phyloP scores from a whole-genome alignment of 176 grass and related monocot genomes.

The Cenchrus americanus region DNA sequence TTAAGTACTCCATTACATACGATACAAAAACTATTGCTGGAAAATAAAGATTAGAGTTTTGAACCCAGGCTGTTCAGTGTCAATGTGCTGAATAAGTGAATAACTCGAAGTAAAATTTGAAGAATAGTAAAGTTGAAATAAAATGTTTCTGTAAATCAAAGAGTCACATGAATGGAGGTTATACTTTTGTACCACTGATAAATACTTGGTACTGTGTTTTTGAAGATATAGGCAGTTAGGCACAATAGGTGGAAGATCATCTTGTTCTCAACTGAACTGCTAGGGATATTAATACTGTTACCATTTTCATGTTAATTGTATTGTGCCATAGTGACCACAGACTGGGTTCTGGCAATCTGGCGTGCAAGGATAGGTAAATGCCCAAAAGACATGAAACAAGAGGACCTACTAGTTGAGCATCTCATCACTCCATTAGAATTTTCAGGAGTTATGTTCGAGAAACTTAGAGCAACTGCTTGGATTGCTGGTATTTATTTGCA shows the following conservation, averaged over 20 bases:
- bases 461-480: too few species aligned
- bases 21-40: neutral
- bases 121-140: neutral
- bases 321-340: too few species aligned
- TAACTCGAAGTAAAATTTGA: neutral
- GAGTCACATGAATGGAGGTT: neutral
- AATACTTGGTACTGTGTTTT: neutral
- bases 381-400: too few species aligned
- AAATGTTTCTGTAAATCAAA: neutral
- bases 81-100: neutral
- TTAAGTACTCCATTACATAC: neutral
- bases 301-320: neutral
- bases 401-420: too few species aligned
- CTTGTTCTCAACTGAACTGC: neutral
- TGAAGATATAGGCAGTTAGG: neutral
- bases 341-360: too few species aligned
- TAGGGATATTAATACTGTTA: neutral
- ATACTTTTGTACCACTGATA: neutral
- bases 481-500: too few species aligned
- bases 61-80: neutral
- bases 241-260: neutral
- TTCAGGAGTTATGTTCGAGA: too few species aligned
- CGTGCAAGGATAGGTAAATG: too few species aligned
- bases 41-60: neutral
- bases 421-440: too few species aligned